Evolutionary conservation across 2,329 filamentous ascomycete species (phyloP).

Genomic region (Alternaria sp.): DNA sequence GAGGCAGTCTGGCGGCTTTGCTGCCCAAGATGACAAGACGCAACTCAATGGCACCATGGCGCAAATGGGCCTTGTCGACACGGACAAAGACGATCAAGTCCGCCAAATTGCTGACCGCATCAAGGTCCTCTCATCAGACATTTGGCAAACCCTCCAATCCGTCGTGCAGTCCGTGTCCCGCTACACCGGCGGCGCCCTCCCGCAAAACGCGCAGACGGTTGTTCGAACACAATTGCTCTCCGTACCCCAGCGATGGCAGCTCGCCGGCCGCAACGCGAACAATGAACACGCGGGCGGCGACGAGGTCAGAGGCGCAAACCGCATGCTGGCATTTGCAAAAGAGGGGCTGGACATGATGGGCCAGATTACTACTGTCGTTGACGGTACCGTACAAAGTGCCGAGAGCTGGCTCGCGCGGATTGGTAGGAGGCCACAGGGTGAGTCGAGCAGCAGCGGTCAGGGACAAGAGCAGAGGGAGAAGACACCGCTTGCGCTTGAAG

Average conservation of each 20-base stretch:
- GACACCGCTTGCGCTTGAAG: constrained; percentile 18
- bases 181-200: constrained; percentile 88
- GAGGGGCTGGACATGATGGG: constrained; percentile 94
- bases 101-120: constrained; percentile 77
- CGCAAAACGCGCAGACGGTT: constrained; percentile 83
- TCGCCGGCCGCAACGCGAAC: constrained; percentile 64
- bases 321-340: constrained; percentile 83
- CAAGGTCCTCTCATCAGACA: constrained; percentile 63
- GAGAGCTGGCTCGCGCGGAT: constrained; percentile 89
- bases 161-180: constrained; percentile 86
- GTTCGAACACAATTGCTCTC: constrained; percentile 85
- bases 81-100: constrained; percentile 49
- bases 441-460: neutral
- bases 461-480: constrained; percentile 17
- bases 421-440: constrained; percentile 51
- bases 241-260: constrained; percentile 80
- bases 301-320: constrained; percentile 67
- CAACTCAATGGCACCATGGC: constrained; percentile 23
- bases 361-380: constrained; percentile 85
- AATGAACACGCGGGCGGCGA: constrained; percentile 29
- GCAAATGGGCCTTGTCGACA: constrained; percentile 22
- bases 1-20: constrained; percentile 20
- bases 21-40: constrained; percentile 23
- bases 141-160: constrained; percentile 68
- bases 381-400: constrained; percentile 87